phyloP scores from a whole-genome alignment of 148 eudicot species.

The Fagopyrum esculentum region DNA sequence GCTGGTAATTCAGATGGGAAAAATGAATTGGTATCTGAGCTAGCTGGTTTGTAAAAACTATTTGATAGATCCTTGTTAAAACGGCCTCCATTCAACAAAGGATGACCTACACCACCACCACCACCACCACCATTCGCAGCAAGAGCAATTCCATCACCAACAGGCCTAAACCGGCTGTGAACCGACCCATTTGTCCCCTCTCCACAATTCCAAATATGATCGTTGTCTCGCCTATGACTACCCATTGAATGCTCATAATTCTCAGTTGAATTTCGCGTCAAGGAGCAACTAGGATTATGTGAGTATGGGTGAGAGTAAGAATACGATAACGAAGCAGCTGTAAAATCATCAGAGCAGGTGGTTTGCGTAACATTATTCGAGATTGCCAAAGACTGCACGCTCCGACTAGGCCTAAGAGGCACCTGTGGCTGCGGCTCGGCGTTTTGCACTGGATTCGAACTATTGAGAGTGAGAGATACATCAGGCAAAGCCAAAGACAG shows the following conservation, averaged over 20 bases:
- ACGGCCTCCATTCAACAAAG: slow-evolving; percentile 38
- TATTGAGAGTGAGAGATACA: slow-evolving; percentile 60
- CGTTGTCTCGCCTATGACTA: slow-evolving; percentile 54
- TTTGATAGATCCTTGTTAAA: slow-evolving; percentile 32
- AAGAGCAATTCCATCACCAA: slow-evolving; percentile 58
- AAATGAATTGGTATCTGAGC: slow-evolving; percentile 62
- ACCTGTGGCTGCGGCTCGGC: slow-evolving; percentile 23
- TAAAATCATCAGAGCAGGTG: slow-evolving; percentile 70
- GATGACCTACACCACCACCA: slow-evolving; percentile 37
- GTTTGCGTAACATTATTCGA: slow-evolving; percentile 44
- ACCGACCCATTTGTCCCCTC: slow-evolving; percentile 92
- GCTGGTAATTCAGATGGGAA: slow-evolving; percentile 81
- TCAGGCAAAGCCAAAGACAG: slow-evolving; percentile 69
- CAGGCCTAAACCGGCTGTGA: slow-evolving; percentile 80
- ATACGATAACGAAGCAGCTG: slow-evolving; percentile 54
- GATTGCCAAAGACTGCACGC: slow-evolving; percentile 49
- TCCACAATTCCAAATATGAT: slow-evolving; percentile 79
- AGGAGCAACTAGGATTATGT: slow-evolving; percentile 83
- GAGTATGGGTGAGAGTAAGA: slow-evolving; percentile 64
- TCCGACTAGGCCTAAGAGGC: slow-evolving; percentile 34
- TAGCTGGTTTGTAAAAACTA: slow-evolving; percentile 37
- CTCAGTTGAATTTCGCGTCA: slow-evolving; percentile 70
- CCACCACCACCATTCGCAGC: slow-evolving; percentile 46
- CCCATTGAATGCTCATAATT: slow-evolving; percentile 58
- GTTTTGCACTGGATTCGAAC: slow-evolving; percentile 44